Conservation (phyloP, 768 basidiomycete genomes). For the Austroboletus eburneus region DNA sequence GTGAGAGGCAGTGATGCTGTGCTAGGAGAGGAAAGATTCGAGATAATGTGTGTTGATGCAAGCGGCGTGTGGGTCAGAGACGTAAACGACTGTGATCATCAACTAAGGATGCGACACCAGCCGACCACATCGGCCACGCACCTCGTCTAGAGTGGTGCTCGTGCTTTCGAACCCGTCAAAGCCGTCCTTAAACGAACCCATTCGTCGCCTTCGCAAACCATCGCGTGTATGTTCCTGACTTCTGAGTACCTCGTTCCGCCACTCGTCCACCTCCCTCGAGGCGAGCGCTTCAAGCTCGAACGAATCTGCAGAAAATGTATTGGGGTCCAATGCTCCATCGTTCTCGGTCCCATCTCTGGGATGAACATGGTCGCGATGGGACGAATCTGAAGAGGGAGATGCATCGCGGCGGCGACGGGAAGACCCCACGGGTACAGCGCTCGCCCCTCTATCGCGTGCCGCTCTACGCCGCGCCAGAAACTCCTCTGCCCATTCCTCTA, state of each 20-base stretch:
- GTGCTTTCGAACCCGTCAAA: constrained; percentile 18
- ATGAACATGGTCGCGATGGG: constrained; percentile 6
- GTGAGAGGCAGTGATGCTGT: constrained; percentile 14
- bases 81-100: constrained; percentile 37
- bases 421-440: constrained; percentile 18
- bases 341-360: background rate
- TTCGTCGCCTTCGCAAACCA: constrained; percentile 10
- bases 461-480: constrained; percentile 30
- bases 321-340: constrained; percentile 8
- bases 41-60: constrained; percentile 46
- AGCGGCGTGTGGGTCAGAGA: constrained; percentile 44
- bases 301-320: constrained; percentile 16
- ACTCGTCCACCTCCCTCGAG: constrained; percentile 47
- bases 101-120: background rate
- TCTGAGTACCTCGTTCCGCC: constrained; percentile 43
- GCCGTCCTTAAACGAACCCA: background rate
- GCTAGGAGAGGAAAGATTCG: constrained; percentile 33
- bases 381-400: constrained; percentile 7
- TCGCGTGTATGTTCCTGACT: constrained; percentile 16
- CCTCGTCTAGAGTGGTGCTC: constrained; percentile 46
- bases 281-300: constrained; percentile 54
- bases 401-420: constrained; percentile 16
- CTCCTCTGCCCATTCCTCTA: constrained; percentile 44
- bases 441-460: constrained; percentile 24
- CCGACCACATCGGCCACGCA: constrained; percentile 18